Evolutionary conservation across 2,329 filamentous ascomycete genomes (phyloP).

Genomic region (Calonectria pauciramosa): DNA sequence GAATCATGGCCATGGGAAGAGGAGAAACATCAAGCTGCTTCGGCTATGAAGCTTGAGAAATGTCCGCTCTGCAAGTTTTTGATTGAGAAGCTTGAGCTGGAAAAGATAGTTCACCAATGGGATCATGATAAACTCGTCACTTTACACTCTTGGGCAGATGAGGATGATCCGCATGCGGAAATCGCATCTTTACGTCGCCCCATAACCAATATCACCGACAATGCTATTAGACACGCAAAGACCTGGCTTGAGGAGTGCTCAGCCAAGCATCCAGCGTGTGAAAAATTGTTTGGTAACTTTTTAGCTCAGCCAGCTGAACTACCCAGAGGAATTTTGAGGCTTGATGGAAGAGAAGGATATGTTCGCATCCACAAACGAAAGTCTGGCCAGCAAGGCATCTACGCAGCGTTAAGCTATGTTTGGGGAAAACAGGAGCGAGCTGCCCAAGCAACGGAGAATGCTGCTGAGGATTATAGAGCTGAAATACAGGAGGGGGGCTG

Average conservation of each 20-base stretch:
- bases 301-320: background rate
- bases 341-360: background rate
- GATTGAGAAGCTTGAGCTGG: background rate
- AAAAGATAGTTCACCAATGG: background rate
- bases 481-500: background rate
- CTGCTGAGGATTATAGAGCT: background rate
- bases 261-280: background rate
- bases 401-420: slow-evolving; percentile 2
- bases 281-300: background rate
- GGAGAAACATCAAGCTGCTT: slow-evolving; percentile 1
- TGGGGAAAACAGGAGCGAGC: background rate
- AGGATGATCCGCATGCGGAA: background rate
- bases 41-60: background rate
- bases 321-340: background rate
- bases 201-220: background rate
- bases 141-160: slow-evolving; percentile 1
- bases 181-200: background rate
- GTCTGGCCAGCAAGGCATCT: background rate
- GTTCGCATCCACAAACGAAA: background rate
- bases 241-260: background rate
- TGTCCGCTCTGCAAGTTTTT: background rate
- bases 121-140: background rate
- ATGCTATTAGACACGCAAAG: background rate
- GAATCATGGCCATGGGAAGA: background rate
- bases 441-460: background rate